Percentiles rank a stretch among this genome's conserved stretches.
Conservation (phyloP, 164 flowering plant genomes). For the Nymphaea colorata region DNA sequence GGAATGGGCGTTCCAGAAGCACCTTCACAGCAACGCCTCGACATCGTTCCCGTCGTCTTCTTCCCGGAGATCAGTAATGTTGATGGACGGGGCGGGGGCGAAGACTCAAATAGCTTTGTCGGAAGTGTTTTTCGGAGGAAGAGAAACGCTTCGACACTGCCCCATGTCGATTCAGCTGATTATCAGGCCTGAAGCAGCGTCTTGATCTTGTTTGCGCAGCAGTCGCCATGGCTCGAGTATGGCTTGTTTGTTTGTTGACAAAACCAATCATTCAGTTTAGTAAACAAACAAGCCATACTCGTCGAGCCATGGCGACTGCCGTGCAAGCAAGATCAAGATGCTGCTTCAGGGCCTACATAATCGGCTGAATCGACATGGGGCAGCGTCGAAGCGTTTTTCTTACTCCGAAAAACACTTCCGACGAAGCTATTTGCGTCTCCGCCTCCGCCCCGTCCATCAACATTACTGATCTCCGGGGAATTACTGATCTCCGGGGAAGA, state of each 20-base stretch:
- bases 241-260: not conserved
- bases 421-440: not conserved
- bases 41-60: constrained; percentile 1
- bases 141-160: not conserved
- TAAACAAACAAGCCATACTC: constrained; percentile 22
- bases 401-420: not conserved
- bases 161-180: constrained; percentile 53
- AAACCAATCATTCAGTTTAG: too few species aligned
- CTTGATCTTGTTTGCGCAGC: constrained; percentile 91
- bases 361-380: constrained; percentile 54
- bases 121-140: not conserved
- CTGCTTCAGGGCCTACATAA: constrained; percentile 62
- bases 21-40: constrained; percentile 41
- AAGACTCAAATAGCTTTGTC: not conserved
- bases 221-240: constrained; percentile 67
- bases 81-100: not conserved
- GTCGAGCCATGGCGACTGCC: constrained; percentile 66
- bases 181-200: constrained; percentile 64
- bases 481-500: constrained; percentile 1
- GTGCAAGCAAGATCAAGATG: constrained; percentile 82
- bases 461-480: constrained; percentile 1
- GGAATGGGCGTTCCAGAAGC: constrained; percentile 84
- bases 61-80: not conserved
- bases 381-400: not conserved
- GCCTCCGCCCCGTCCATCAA: not conserved